Base-by-base conservation (phyloP, 2,329 filamentous ascomycete species). In the Rutstroemia sp. region DNA sequence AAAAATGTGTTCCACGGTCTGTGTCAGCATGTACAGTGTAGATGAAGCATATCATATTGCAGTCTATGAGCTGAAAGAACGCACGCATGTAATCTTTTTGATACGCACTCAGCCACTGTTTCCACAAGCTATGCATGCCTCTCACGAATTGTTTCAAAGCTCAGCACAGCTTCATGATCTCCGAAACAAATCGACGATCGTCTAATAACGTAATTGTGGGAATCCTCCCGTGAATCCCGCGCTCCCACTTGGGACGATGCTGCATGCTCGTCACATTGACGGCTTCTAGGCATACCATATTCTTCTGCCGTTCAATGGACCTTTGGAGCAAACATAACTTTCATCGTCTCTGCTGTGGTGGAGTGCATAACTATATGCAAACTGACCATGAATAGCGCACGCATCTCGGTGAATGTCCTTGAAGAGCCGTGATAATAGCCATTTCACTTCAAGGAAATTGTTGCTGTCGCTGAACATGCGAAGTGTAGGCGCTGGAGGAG, bases 91-190 rank as follows among this genome's bases (percentile, higher is more conserved):
- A 18, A 42, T 5, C 19, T 19, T 42, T 23, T 23, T 19, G 21
- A 46, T 46, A 25, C 19, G 42, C 42, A 46, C 9, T 51, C 38
- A 55, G 46, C 46, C 47, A 45, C 47, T 30, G 25, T 50, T 45
- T 44, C 12, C 42, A 18, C 9, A n/a, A 25, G 42, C 12, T 23
- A 25, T 46, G 42, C 46, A 48, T 42, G 49, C 47, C 47, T 38
- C 52, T 46, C 53, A 44, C 46, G 53, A 27, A 50, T 44, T 50
- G 53, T 55, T 55, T 55, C 53, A 55, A 55, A 55, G 52, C 45
- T 42, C 27, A 34, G 30, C 30, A 34, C 30, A 34, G 30, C 12
- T 34, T 4, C 30, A 34, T 34, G 46, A 55, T 55, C 46, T 38
- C 34, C 52, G 52, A 54, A 25, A 27, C 44, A 49, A 44, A 49